Evolutionary conservation across 148 eudicot species (phyloP), one percentile per base, ranked within the genome.

Genomic region (Silene uniflora): DNA sequence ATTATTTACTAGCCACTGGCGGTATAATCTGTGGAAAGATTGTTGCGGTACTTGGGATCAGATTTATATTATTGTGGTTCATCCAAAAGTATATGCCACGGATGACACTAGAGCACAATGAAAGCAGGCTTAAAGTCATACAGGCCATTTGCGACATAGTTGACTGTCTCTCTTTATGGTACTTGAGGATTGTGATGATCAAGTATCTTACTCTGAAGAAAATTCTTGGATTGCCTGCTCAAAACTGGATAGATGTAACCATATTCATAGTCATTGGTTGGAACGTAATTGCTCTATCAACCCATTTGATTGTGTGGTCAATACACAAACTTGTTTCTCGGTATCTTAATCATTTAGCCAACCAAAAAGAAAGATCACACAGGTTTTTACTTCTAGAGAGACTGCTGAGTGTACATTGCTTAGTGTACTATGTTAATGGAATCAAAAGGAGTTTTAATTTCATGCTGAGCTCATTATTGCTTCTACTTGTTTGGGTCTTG

Each of bases 91-190:
- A 9, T 69, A 69, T 46, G 72, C 72, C 72, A 19, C 7, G 72
- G 72, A 44, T 69, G 72, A 46, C 58, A 21, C 21, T 69, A 46
- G 58, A 69, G 72, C 56, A 69, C 72, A 69, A 46, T 69, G 72
- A 69, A 44, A 69, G 72, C 29, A 54, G 72, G 18, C 72, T 69
- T 19, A 69, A 46, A 46, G 56, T 69, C 44, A 46, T 46, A 46
- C 72, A 69, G 22, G 27, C 72, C 29, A 4, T 54, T 24, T 69
- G 17, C 56, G 72, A 69, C 72, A 69, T 69, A 44, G 72, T 69
- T 44, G 72, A 69, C 18, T 42, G 72, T 69, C 17, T 42, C 72
- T 52, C 44, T 69, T 69, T 39, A 39, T 39, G 44, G 44, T 39
- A 39, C 44, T 39, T 39, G 7, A 39, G 44, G 44, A 39, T 39